These are phyloP conservation scores for Leptomonas pyrrhocoris DNA, from an alignment of 208 protist genomes.

Conservation along the genomic window DNA sequence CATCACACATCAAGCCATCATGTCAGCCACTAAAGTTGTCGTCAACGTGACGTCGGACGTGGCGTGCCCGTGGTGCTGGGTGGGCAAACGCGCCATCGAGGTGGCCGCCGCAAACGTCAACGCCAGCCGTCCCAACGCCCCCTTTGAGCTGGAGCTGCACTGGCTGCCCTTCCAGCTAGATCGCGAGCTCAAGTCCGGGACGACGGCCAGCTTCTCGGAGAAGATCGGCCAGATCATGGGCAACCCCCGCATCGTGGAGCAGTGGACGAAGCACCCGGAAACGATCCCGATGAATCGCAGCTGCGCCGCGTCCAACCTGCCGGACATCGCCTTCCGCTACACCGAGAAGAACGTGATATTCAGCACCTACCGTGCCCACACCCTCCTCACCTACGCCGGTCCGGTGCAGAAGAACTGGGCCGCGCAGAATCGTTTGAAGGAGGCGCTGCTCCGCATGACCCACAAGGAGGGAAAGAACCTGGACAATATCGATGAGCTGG, in stretches of 20 bases:
- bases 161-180: conserved; percentile 48
- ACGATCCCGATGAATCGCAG: conserved; percentile 50
- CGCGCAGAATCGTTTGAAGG: conserved; percentile 42
- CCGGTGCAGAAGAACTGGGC: conserved; percentile 23
- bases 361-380: conserved; percentile 47
- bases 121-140: conserved; percentile 9
- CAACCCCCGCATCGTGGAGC: conserved; percentile 23
- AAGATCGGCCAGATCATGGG: conserved; percentile 15
- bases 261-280: conserved; percentile 36
- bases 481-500: conserved; percentile 20
- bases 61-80: conserved; percentile 50
- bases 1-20: too few relatives aligned
- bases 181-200: conserved; percentile 21
- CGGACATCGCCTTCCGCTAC: conserved; percentile 33
- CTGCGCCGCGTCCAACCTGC: conserved; percentile 30
- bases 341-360: conserved; percentile 14
- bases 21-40: conserved; percentile 22
- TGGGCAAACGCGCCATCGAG: conserved; percentile 52
- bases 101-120: conserved; percentile 35
- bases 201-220: conserved; percentile 13
- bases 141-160: conserved; percentile 40
- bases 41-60: conserved; percentile 45
- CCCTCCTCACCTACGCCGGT: conserved; percentile 39
- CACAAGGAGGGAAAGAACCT: conserved; percentile 46
- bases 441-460: conserved; percentile 48